phyloP scores from a whole-genome alignment of 176 grass and related monocot species.

The Puccinellia tenuiflora region DNA sequence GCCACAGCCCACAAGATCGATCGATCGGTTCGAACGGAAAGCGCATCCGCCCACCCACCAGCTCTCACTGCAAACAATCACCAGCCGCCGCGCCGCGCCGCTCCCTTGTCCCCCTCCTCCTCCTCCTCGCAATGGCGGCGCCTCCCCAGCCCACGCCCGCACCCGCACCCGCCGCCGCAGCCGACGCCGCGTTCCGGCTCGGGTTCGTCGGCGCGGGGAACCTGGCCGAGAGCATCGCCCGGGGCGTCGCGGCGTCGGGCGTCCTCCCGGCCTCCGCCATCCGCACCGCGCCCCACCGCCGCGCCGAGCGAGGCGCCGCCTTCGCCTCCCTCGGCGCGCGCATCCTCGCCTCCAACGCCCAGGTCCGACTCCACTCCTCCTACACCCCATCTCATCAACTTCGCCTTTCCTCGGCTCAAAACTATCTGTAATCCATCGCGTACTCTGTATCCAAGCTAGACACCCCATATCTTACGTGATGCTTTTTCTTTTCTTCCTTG shows the following conservation, averaged over 20 bases:
- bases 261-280: conserved; percentile 66
- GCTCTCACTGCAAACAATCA: neutral
- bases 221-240: conserved; percentile 91
- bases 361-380: conserved; percentile 17
- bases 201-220: conserved; percentile 87
- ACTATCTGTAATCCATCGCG: neutral
- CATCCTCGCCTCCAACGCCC: conserved; percentile 64
- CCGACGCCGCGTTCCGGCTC: conserved; percentile 44
- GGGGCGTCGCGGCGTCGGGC: conserved; percentile 66
- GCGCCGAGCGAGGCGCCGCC: conserved; percentile 54
- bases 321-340: conserved; percentile 64
- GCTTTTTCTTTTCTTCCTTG: too few species aligned
- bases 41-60: neutral
- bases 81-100: neutral
- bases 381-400: too few species aligned
- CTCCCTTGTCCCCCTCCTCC: neutral
- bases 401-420: too few species aligned
- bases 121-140: conserved; percentile 40
- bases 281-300: conserved; percentile 68
- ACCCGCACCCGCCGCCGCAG: neutral
- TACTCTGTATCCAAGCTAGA: neutral
- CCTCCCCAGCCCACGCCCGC: conserved; percentile 25
- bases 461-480: neutral
- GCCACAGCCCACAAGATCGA: too few species aligned
- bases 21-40: neutral